Conservation (phyloP, 768 basidiomycete genomes). For the Collybia mongolica region DNA sequence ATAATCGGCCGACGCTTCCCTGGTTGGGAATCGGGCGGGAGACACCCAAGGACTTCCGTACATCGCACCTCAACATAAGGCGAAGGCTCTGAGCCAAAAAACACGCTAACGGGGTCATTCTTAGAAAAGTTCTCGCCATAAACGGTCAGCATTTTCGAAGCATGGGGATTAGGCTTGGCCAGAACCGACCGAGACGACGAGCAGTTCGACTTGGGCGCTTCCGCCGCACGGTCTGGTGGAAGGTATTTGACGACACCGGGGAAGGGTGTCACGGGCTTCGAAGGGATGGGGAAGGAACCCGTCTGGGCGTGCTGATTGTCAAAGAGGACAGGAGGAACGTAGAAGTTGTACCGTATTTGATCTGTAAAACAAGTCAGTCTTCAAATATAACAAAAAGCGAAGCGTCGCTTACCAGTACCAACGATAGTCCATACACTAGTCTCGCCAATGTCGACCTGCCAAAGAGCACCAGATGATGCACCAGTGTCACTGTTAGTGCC, state of each 20-base stretch:
- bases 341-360: conserved; percentile 92
- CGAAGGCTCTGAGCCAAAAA: conserved; percentile 85
- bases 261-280: conserved; percentile 83
- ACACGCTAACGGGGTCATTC: conserved; percentile 75
- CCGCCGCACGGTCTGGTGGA: conserved; percentile 83
- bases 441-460: conserved; percentile 91
- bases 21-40: conserved; percentile 69
- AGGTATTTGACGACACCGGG: conserved; percentile 89
- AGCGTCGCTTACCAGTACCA: conserved; percentile 66
- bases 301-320: conserved; percentile 77
- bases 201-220: conserved; percentile 75
- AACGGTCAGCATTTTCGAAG: conserved; percentile 78
- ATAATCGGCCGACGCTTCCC: conserved; percentile 77
- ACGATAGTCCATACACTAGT: conserved; percentile 95
- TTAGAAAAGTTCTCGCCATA: conserved; percentile 91
- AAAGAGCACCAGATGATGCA: conserved; percentile 75
- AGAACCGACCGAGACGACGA: conserved; percentile 63
- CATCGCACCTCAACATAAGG: conserved; percentile 88
- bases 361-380: conserved; percentile 41
- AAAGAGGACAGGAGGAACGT: conserved; percentile 82
- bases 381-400: conserved; percentile 4
- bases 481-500: conserved; percentile 66
- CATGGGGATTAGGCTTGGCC: conserved; percentile 76
- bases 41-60: conserved; percentile 79
- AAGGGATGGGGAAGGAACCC: conserved; percentile 75